These are phyloP conservation scores for Dendrocalamus latiflorus DNA, from an alignment of 202 grass and related monocot genomes.

Conservation along the genomic window DNA sequence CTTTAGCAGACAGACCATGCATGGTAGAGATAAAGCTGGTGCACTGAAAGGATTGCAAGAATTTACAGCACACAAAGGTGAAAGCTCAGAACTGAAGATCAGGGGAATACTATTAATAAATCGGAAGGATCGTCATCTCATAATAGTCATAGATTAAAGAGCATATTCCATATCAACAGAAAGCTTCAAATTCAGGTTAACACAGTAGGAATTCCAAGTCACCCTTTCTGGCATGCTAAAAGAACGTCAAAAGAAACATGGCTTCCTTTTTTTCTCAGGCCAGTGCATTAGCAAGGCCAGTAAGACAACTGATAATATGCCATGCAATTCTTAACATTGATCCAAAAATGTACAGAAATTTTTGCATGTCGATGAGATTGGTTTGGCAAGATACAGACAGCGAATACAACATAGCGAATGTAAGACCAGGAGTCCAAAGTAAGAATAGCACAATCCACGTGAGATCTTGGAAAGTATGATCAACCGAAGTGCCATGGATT, in stretches of 20 bases:
- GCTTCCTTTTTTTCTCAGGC: background rate
- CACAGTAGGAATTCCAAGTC: background rate
- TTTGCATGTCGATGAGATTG: background rate
- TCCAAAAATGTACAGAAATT: background rate
- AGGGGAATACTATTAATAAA: background rate
- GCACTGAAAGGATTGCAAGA: background rate
- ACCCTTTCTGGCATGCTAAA: background rate
- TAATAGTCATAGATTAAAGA: background rate
- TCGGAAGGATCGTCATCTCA: background rate
- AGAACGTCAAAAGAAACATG: background rate
- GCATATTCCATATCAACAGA: background rate
- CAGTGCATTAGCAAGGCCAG: background rate
- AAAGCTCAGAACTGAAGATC: background rate
- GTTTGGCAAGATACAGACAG: background rate
- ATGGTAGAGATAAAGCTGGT: conserved; percentile 27
- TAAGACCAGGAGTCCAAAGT: background rate
- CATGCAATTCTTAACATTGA: background rate
- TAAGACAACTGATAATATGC: background rate
- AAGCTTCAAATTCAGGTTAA: background rate
- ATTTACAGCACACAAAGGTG: background rate
- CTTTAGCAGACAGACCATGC: conserved; percentile 43
- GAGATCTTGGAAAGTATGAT: background rate
- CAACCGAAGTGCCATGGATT: background rate
- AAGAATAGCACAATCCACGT: background rate
- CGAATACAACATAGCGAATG: background rate